Base-by-base conservation (phyloP, 208 protist species). In the Strigomonas oncopelti region DNA sequence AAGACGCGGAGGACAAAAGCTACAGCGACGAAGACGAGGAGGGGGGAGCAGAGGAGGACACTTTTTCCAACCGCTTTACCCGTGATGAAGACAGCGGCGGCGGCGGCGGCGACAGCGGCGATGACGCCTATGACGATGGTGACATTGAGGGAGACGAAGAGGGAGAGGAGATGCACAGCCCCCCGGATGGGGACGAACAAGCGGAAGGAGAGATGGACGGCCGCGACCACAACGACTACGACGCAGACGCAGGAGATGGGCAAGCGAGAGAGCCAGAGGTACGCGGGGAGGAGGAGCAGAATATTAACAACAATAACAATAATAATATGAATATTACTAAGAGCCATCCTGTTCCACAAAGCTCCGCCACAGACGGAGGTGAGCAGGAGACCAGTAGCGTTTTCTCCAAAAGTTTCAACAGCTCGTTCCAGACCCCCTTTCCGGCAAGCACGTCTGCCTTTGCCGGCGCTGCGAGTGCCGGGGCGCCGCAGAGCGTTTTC, bases 21-120 rank as follows among this genome's bases (percentile, higher is more conserved):
- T 42, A 16, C 46, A 18, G 27, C 7, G n/a, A 36, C 36, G 46
- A 52, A 3, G 60, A 65, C 32, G 59, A 63, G 52, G 52, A 56
- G n/a, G 25, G 52, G 25, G 52, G 34, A 11, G 34, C 4, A 5
- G 55, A 60, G 29, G 55, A 42, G 29, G 32, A 31, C 7, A 29
- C 55, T 2, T n/a, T 31, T 20, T 25, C 16, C 55, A n/a, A 55
- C 22, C 22, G 51, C 5, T 24, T 24, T 22, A 55, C 22, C 2
- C 22, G 51, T 9, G 16, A 5, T 29, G 22, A 3, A 14, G 51
- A 18, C 13, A 22, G 16, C 5, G 28, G 22, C 22, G 51, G 2
- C 51, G 16, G 28, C 22, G 22, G 28, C 7, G 7, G 22, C 22
- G 14, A 55, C 22, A 18, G 14, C 3, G 24, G 22, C 22, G 51